phyloP scores from a whole-genome alignment of 129 eudicot species.

The Calendula officinalis region DNA sequence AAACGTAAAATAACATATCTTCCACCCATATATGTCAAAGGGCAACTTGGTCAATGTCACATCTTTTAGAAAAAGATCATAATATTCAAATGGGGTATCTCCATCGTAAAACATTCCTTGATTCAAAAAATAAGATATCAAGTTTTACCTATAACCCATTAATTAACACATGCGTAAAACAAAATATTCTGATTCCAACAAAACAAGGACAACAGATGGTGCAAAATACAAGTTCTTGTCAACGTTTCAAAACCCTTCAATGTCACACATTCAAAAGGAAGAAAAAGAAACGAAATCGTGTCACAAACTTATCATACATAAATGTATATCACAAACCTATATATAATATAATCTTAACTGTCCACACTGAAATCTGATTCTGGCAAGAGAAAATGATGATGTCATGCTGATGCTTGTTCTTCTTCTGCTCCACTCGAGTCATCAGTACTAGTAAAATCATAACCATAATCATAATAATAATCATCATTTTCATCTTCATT shows the following conservation, averaged over 20 bases:
- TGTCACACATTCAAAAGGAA: conserved; percentile 14
- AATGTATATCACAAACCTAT: conserved; percentile 30
- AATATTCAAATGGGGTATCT: no score
- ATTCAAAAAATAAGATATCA: no score
- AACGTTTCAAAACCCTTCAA: neutral
- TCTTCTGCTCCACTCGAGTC: conserved; percentile 45
- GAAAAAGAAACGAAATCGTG: conserved; percentile 10
- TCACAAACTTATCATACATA: conserved; percentile 23
- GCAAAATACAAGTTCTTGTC: conserved; percentile 15
- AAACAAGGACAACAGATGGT: neutral
- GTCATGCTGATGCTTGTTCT: conserved; percentile 17
- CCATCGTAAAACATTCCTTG: no score
- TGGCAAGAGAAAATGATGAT: neutral
- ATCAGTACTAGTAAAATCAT: conserved; percentile 29
- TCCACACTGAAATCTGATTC: conserved; percentile 9
- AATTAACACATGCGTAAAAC: no score
- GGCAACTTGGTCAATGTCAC: no score
- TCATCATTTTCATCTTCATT: conserved; percentile 42
- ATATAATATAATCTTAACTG: neutral
- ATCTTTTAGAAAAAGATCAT: no score
- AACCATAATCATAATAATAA: conserved; percentile 42
- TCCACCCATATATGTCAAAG: no score
- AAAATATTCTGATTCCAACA: neutral
- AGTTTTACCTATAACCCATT: no score
- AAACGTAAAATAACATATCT: no score